Evolutionary conservation across 2,329 filamentous ascomycete genomes (phyloP), one percentile per base, ranked within the genome.

Genomic region (Cladobotryum mycophilum): DNA sequence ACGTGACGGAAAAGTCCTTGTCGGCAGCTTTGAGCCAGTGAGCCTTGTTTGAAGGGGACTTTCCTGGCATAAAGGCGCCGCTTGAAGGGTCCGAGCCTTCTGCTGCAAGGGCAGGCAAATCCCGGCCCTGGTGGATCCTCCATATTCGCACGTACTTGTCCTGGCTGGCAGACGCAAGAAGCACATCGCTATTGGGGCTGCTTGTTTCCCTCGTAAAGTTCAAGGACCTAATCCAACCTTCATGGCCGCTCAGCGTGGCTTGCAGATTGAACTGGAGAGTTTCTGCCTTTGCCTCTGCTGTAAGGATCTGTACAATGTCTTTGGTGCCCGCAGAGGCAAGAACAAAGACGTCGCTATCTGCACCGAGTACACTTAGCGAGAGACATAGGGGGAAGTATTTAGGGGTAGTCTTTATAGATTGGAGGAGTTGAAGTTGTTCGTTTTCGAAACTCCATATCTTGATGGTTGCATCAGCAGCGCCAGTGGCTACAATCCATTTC

Each of bases 131-230:
- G 56, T 88, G 87, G 35, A 99, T 72, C 52, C 91, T 82, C 93
- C 93, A 99, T 35, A 99, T 79, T 38, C 93, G 86, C 53, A 97
- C 85, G 62, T 97, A 99, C 70, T 95, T 96, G 69, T 99, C 93
- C 67, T 99, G 93, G 64, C 92, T 97, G 18, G 91, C 91, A 11
- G 92, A 97, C 1, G 92, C 89, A 17, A 99, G 78, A 18, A 97
- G 70, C 4, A 95, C 65, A 64, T 96, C 91, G 47, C 80, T 80
- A 0, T 72, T 67, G 1, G 69, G 57, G 18, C 71, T 70, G 2
- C 71, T 64, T 13, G 69, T 77, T 62, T 93, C 88, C 53, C 73
- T 73, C 1, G 81, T 80, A 58, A 99, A 93, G 55, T 85, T 85
- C 12, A 99, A 75, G 13, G 89, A 92, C 44, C 92, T 79, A 43